Evolutionary conservation across 768 basidiomycete genomes (phyloP).

Genomic region (Royoungia palumana): DNA sequence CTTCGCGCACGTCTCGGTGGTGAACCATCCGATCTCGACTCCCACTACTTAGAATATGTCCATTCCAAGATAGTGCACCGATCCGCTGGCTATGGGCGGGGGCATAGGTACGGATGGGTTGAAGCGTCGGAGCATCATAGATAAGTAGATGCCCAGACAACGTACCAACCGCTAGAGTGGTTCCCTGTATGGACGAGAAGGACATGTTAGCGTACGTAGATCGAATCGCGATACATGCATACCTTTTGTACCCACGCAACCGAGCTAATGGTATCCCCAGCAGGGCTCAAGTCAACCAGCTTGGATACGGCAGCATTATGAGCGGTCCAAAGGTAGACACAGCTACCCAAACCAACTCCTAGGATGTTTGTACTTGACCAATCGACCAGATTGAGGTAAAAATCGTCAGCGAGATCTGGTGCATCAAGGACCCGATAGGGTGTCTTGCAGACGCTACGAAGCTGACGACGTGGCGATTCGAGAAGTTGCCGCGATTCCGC

Average conservation of each 20-base stretch:
- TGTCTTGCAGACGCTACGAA: conserved; percentile 86
- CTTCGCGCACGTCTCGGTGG: conserved; percentile 87
- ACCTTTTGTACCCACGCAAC: conserved; percentile 90
- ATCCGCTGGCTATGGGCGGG: conserved; percentile 86
- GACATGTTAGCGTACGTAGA: not conserved
- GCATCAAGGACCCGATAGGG: conserved; percentile 97
- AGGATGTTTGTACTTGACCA: conserved; percentile 96
- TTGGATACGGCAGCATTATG: conserved; percentile 91
- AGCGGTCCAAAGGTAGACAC: conserved; percentile 97
- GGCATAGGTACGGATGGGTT: conserved; percentile 75
- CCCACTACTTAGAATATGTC: conserved; percentile 82
- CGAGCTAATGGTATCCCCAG: conserved; percentile 75
- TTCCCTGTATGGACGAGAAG: conserved; percentile 45
- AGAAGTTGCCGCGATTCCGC: conserved; percentile 79
- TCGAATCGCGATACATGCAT: not conserved
- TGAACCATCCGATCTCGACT: conserved; percentile 88
- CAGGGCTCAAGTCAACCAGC: conserved; percentile 71
- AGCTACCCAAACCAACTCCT: conserved; percentile 86
- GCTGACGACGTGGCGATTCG: conserved; percentile 76
- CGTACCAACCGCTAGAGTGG: conserved; percentile 90
- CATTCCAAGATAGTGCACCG: conserved; percentile 93
- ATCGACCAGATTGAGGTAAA: conserved; percentile 96
- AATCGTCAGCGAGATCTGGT: conserved; percentile 96
- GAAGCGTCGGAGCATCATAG: conserved; percentile 82
- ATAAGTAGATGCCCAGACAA: conserved; percentile 87